These are phyloP conservation scores for Talaromyces thailandensis DNA, from an alignment of 495 filamentous ascomycete genomes.

Conservation along the genomic window DNA sequence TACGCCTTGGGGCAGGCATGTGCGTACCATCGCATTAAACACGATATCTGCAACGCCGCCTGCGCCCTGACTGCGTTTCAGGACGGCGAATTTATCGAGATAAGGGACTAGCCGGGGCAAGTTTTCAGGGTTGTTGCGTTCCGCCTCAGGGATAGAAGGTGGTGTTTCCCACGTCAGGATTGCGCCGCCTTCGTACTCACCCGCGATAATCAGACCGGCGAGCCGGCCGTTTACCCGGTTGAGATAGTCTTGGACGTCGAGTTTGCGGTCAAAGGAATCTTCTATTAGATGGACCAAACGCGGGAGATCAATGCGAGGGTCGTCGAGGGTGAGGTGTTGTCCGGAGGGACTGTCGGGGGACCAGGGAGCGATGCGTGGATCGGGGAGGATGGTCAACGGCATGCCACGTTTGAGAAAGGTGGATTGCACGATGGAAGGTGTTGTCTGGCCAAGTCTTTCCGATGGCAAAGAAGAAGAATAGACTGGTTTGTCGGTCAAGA, in stretches of 20 bases:
- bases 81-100: conserved; percentile 94
- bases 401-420: conserved; percentile 90
- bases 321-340: conserved; percentile 53
- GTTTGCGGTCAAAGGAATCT: conserved; percentile 80
- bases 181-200: conserved; percentile 93
- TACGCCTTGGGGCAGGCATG: conserved; percentile 73
- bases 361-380: conserved; percentile 58
- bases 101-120: conserved; percentile 69
- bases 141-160: conserved; percentile 32
- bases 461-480: conserved; percentile 83
- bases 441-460: conserved; percentile 41
- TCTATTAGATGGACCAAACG: conserved; percentile 83
- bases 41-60: conserved; percentile 92
- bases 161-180: conserved; percentile 92
- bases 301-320: conserved; percentile 72
- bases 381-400: conserved; percentile 74
- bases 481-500: conserved; percentile 88
- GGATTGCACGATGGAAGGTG: conserved; percentile 31
- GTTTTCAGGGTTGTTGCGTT: conserved; percentile 42
- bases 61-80: conserved; percentile 78
- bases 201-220: conserved; percentile 87
- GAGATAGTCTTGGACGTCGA: conserved; percentile 78
- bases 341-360: conserved; percentile 44
- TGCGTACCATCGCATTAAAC: conserved; percentile 88
- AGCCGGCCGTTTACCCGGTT: conserved; percentile 64